Evolutionary conservation across 192 early-diverging fungal species (phyloP).

Genomic region (Linderina pennispora): DNA sequence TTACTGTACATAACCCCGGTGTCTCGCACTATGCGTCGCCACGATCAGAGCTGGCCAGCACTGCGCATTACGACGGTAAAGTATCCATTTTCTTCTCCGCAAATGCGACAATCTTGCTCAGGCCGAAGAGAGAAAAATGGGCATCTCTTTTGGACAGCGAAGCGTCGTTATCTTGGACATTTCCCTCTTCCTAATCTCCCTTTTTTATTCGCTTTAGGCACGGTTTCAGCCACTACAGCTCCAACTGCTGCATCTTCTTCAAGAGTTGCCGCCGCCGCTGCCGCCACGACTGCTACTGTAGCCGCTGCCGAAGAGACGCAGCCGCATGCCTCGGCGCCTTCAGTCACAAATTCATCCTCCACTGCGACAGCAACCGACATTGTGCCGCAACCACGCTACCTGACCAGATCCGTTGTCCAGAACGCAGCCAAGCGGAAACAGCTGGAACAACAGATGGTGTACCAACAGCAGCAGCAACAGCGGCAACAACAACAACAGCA

Average conservation of each 20-base stretch:
- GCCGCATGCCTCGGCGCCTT: no score
- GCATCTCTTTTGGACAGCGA: no score
- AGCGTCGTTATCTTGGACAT: no score
- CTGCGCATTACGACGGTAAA: constrained; percentile 10
- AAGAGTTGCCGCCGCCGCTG: constrained; percentile 7
- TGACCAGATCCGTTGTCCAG: constrained; percentile 44
- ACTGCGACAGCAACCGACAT: no score
- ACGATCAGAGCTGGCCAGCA: constrained; percentile 2
- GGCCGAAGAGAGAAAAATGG: no score
- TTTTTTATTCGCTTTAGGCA: no score
- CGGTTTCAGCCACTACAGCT: constrained; percentile 11
- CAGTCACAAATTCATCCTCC: no score
- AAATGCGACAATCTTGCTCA: no score
- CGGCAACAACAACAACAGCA: constrained; percentile 3
- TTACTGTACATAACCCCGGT: background rate
- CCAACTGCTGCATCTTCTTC: constrained; percentile 11
- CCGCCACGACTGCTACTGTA: constrained; percentile 7
- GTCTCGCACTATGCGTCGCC: constrained; percentile 13
- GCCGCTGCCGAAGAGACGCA: no score
- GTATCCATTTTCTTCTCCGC: no score
- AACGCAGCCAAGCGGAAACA: constrained; percentile 37
- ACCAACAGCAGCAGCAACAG: background rate
- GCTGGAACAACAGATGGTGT: constrained; percentile 7
- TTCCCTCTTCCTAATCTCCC: no score
- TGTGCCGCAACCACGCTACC: constrained; percentile 20